A percentile compares a stretch with the other conserved stretches of the same genome.
These are phyloP conservation scores for Monosporascus sp. DNA, from an alignment of 2,329 filamentous ascomycete species.

Conservation along the genomic window DNA sequence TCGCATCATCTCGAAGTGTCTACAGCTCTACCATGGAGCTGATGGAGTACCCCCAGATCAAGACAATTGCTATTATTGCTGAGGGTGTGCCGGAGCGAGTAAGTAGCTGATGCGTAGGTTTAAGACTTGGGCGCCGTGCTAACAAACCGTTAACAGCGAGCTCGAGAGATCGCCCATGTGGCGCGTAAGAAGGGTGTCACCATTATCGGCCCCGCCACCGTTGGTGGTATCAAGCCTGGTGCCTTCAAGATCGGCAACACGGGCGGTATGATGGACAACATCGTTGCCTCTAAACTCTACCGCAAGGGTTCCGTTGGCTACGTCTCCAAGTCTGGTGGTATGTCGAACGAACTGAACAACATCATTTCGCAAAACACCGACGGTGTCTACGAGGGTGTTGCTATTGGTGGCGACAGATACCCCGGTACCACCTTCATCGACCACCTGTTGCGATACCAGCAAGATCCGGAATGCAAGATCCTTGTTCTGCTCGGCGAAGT, in stretches of 20 bases:
- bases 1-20: conserved; percentile 96
- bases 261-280: conserved; percentile 99
- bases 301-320: conserved; percentile 98
- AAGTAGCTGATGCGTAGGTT: conserved; percentile 34
- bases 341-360: conserved; percentile 99
- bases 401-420: conserved; percentile 98
- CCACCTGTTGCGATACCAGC: conserved; percentile 93
- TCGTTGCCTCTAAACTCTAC: conserved; percentile 99
- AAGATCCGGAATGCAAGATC: conserved; percentile 97
- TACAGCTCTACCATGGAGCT: conserved; percentile 98
- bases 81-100: conserved; percentile 98
- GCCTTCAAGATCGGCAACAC: conserved; percentile 99
- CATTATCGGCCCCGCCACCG: conserved; percentile 96
- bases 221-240: conserved; percentile 98
- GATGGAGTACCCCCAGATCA: conserved; percentile 95
- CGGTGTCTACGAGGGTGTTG: conserved; percentile 98
- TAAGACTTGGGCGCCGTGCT: background rate
- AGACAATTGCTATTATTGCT: conserved; percentile 98
- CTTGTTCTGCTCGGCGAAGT: conserved; percentile 94
- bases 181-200: conserved; percentile 98
- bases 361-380: conserved; percentile 95
- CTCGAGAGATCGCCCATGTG: conserved; percentile 94
- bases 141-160: conserved; percentile 54
- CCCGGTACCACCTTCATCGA: conserved; percentile 99
- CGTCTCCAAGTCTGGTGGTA: conserved; percentile 99